Conservation (phyloP, 2,329 filamentous ascomycete species). For the Fusarium heterosporum region DNA sequence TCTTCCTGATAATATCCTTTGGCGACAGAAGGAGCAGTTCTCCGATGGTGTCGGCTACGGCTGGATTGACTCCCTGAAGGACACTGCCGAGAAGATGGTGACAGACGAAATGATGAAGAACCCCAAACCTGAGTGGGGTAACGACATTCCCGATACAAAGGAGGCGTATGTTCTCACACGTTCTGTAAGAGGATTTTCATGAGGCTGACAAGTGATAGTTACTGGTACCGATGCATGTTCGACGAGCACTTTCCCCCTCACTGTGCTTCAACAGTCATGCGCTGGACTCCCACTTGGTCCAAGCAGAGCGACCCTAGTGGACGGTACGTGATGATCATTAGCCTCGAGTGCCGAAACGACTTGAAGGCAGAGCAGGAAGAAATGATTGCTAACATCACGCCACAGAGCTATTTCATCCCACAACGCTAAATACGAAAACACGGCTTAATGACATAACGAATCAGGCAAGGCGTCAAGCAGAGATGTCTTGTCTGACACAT, state of each 20-base stretch:
- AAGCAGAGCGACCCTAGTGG: constrained; percentile 96
- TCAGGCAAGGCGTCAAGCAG: constrained; percentile 24
- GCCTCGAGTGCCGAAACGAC: not conserved
- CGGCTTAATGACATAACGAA: constrained; percentile 51
- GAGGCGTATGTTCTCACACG: constrained; percentile 74
- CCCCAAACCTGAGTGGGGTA: constrained; percentile 95
- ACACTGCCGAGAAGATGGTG: constrained; percentile 88
- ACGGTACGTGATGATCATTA: constrained; percentile 65
- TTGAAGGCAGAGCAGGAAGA: not conserved
- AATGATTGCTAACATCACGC: constrained; percentile 32
- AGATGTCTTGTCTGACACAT: constrained; percentile 24
- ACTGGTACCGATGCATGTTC: constrained; percentile 99
- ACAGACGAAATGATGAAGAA: constrained; percentile 99
- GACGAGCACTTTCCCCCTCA: constrained; percentile 96
- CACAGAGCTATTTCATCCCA: constrained; percentile 80
- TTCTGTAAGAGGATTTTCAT: not conserved
- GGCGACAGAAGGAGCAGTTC: constrained; percentile 99
- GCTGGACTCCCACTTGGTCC: constrained; percentile 98
- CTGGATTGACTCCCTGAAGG: constrained; percentile 98
- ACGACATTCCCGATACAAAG: constrained; percentile 94
- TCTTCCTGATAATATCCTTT: constrained; percentile 95
- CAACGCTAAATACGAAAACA: constrained; percentile 76
- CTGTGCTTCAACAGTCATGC: constrained; percentile 92
- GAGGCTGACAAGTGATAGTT: constrained; percentile 61
- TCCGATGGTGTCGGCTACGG: constrained; percentile 98